Evolutionary conservation across 1,284 basidiomycete species (phyloP).

Genomic region (Rhodotorula sp.): DNA sequence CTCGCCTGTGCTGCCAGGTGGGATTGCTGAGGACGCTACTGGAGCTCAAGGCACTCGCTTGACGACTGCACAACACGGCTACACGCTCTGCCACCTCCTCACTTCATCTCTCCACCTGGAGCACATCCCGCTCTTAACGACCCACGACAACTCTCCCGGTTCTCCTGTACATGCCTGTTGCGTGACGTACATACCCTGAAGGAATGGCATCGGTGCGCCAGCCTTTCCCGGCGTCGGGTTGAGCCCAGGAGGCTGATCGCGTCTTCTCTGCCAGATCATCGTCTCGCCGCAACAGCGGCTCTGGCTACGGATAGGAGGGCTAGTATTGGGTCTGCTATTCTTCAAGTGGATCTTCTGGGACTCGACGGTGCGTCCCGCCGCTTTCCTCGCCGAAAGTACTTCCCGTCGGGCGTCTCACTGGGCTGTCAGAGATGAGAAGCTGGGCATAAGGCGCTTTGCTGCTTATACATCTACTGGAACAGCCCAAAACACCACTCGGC

Average conservation of each 20-base stretch:
- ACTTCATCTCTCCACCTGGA: too few relatives aligned
- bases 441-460: background rate
- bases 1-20: too few relatives aligned
- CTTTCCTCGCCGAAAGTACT: background rate
- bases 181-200: too few relatives aligned
- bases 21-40: too few relatives aligned
- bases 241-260: background rate
- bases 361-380: conserved; percentile 33
- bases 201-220: background rate
- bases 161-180: too few relatives aligned
- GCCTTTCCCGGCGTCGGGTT: background rate
- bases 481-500: conserved; percentile 43
- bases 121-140: too few relatives aligned
- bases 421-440: too few relatives aligned
- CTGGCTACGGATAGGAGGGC: conserved; percentile 17
- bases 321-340: conserved; percentile 22
- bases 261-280: conserved; percentile 23
- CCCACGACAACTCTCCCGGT: too few relatives aligned
- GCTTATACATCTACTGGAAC: background rate
- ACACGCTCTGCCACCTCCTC: too few relatives aligned
- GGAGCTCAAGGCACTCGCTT: too few relatives aligned
- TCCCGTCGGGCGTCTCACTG: background rate
- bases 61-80: too few relatives aligned
- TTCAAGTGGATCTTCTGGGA: conserved; percentile 41
- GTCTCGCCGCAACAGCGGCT: conserved; percentile 34